Percentiles rank a stretch among this genome's conserved stretches.
Conservation (phyloP, 768 basidiomycete species). For the Boletus rubroflammeus region DNA sequence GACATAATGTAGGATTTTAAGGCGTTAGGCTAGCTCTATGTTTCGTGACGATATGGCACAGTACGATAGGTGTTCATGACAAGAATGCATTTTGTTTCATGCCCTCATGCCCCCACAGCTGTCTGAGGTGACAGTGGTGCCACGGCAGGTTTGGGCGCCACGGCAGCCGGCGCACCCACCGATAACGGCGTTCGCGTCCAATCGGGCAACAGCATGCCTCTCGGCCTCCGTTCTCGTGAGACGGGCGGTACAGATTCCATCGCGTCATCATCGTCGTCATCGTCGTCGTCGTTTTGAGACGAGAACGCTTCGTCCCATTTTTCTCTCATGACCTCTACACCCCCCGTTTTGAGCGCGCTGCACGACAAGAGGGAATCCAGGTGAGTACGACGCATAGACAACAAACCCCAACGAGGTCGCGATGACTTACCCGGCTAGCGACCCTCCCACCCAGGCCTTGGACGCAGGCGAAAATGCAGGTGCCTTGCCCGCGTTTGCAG, state of each 20-base stretch:
- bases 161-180: slow-evolving; percentile 60
- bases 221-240: slow-evolving; percentile 29
- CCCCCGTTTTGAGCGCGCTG: slow-evolving; percentile 84
- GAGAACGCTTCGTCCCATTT: slow-evolving; percentile 75
- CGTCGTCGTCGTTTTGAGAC: slow-evolving; percentile 40
- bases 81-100: slow-evolving; percentile 2
- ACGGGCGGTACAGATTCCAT: slow-evolving; percentile 13
- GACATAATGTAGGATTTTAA: slow-evolving; percentile 4
- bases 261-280: slow-evolving; percentile 45
- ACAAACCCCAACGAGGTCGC: not conserved
- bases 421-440: slow-evolving; percentile 75
- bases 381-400: not conserved
- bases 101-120: slow-evolving; percentile 33
- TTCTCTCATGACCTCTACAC: slow-evolving; percentile 76
- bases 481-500: slow-evolving; percentile 71
- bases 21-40: slow-evolving; percentile 7
- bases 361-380: not conserved
- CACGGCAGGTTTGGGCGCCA: slow-evolving; percentile 10
- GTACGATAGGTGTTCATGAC: slow-evolving; percentile 8
- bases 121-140: slow-evolving; percentile 21
- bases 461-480: slow-evolving; percentile 82
- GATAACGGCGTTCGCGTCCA: slow-evolving; percentile 72
- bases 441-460: slow-evolving; percentile 91
- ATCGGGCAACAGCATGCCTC: slow-evolving; percentile 65
- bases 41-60: slow-evolving; percentile 8